Evolutionary conservation across 495 filamentous ascomycete species (phyloP), one percentile per base, ranked within the genome.

Genomic region (Rostrohypoxylon terebratum): DNA sequence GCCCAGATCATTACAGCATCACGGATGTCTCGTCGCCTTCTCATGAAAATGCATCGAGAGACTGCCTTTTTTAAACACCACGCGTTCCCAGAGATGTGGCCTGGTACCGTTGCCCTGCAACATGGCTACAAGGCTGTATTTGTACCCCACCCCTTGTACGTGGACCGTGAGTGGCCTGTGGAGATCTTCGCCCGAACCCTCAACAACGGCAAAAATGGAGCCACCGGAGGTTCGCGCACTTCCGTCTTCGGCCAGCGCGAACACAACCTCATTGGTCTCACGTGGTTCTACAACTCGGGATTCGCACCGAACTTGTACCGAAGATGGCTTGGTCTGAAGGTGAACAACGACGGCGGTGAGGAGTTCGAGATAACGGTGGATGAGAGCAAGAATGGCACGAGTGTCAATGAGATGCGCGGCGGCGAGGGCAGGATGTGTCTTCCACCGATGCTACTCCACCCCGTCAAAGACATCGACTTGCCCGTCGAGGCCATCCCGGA

Each of bases 61-160:
- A 97, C 92, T 21, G 87, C 87, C 2, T 86, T 92, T 73, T 85
- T 90, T 59, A 92, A 91, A 58, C 95, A 95, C 80, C 91, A 90
- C 70, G 94, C 96, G 81, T 98, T 97, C 82, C 92, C 93, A 0
- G 96, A 99, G 79, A 98, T 98, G 94, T 98, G 92, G 92, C 91
- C 94, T 0, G 91, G 91, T 16, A 93, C 92, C 0, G 86, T 89
- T 4, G 92, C 94, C 7, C 85, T 99, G 3, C 96, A 98, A 59
- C 96, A 98, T 77, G 96, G 96, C 10, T 89, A 93, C 83, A 99
- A 99, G 81, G 96, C 93, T 50, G 96, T 99, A 21, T 97, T 90
- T 74, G 93, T 90, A 11, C 96, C 96, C 1, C 96, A 99, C 76
- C 93, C 95, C 0, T 85, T 97, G 40, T 97, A 91, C 77, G 87